Base-by-base conservation (phyloP, 768 basidiomycete species). In the Termitomyces titanicus region DNA sequence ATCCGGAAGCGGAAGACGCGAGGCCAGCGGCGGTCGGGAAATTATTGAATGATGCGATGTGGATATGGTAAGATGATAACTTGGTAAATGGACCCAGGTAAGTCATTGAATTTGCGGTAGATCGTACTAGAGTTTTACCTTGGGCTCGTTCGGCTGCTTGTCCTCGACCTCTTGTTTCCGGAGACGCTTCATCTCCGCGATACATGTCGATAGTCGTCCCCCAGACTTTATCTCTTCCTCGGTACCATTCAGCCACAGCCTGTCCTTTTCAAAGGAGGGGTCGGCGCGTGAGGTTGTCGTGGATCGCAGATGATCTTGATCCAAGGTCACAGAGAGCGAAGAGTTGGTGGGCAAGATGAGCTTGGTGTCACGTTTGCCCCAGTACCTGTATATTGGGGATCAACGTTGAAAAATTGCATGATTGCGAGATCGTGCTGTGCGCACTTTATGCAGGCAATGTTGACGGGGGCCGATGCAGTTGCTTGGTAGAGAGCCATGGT, bases 11-110 rank as follows among this genome's bases (percentile, higher is more conserved):
- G 33, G 95, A 98, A 1, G 95, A 98, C 1, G 97, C 97, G 44
- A 99, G 85, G 4, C 97, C 97, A 0, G 97, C 97, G 15, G 97
- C 97, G 13, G 97, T 99, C 27, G 97, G 97, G 79, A 99, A 98
- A 77, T 98, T 98, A 81, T 99, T 99, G 75, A 84, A 87, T 7
- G 96, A 98, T 54, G 85, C 84, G 64, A 99, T 94, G 74, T 94
- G 94, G 3, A 98, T 83, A 17, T 80, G 74, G 70, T 75, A 90
- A 15, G 74, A 61, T 0, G 94, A 89, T 35, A 95, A 71, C 87
- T 45, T 91, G n/a, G n/a, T n/a, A 63, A 12, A 8, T 33, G 31
- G 51, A 27, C 33, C 31, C 38, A 50, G 55, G 53, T 62, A 13
- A 58, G 57, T 43, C 46, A 27, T 40, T 20, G 31, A 38, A 38